Evolutionary conservation across 371 early-diverging fungal species (phyloP).

Genomic region (Syncephalastrum sp.): DNA sequence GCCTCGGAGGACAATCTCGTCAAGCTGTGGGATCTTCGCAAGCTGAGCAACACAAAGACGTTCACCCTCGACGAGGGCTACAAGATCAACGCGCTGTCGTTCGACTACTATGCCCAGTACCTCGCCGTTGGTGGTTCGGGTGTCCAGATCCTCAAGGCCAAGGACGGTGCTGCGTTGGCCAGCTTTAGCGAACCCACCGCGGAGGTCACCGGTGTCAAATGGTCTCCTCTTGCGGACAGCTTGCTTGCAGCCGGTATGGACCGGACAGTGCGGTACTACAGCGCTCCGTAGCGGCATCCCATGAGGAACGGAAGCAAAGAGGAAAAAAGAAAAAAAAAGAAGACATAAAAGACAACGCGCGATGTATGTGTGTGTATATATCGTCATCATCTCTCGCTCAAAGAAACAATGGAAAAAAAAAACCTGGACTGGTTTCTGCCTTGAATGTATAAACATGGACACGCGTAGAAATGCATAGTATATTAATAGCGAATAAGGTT

Average conservation of each 20-base stretch:
- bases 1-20: constrained; percentile 70
- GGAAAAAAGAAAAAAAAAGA: neutral
- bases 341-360: too few relatives aligned
- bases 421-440: too few relatives aligned
- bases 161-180: constrained; percentile 72
- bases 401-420: too few relatives aligned
- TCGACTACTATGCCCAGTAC: constrained; percentile 84
- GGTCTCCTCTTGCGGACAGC: constrained; percentile 55
- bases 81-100: constrained; percentile 63
- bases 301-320: neutral
- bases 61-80: constrained; percentile 61
- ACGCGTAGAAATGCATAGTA: too few relatives aligned
- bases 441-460: too few relatives aligned
- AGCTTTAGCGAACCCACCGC: constrained; percentile 55
- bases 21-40: constrained; percentile 91
- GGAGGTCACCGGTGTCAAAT: constrained; percentile 65
- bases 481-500: too few relatives aligned
- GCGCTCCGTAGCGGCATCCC: constrained; percentile 13
- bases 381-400: too few relatives aligned
- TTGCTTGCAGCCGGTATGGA: constrained; percentile 63
- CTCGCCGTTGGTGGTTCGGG: constrained; percentile 75
- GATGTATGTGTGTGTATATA: too few relatives aligned
- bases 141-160: constrained; percentile 70
- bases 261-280: constrained; percentile 63
- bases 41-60: constrained; percentile 71